Conservation (phyloP, 768 basidiomycete species). For the Mycena indigotica region DNA sequence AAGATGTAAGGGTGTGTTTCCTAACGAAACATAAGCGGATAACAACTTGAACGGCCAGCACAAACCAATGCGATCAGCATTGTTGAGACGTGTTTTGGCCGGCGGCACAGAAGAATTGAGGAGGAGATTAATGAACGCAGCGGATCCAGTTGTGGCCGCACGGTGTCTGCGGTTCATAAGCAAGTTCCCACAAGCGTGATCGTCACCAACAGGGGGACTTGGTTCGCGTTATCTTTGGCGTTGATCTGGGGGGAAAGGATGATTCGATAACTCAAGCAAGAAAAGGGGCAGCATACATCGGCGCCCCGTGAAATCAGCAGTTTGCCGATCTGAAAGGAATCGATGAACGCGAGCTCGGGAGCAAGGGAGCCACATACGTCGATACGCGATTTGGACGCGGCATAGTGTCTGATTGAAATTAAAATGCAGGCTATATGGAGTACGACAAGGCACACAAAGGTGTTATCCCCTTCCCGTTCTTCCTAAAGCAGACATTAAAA, state of each 20-base stretch:
- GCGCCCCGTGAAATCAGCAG: conserved; percentile 85
- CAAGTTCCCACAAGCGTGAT: conserved; percentile 26
- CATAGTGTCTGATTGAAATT: conserved; percentile 71
- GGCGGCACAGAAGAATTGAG: conserved; percentile 77
- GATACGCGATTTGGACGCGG: conserved; percentile 87
- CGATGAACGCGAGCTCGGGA: conserved; percentile 28
- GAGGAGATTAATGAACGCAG: conserved; percentile 85
- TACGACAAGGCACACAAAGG: conserved; percentile 61
- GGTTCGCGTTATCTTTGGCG: conserved; percentile 90
- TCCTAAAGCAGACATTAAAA: conserved; percentile 39
- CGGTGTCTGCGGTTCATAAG: conserved; percentile 66
- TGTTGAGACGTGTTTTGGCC: conserved; percentile 82
- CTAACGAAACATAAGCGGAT: conserved; percentile 40
- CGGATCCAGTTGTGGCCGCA: conserved; percentile 93
- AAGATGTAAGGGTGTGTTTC: conserved; percentile 95
- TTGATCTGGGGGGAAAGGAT: conserved; percentile 68
- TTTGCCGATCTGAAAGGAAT: conserved; percentile 73
- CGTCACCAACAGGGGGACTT: conserved; percentile 75
- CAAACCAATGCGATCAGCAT: conserved; percentile 76
- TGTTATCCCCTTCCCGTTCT: conserved; percentile 81
- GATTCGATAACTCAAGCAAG: conserved; percentile 31
- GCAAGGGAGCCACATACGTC: conserved; percentile 54
- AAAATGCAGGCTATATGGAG: conserved; percentile 13
- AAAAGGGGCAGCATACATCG: conserved; percentile 74
- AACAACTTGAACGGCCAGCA: conserved; percentile 23